Percentiles rank a stretch among this genome's conserved stretches.
phyloP scores from a whole-genome alignment of 345 rosid species.

The Melaleuca alternifolia region DNA sequence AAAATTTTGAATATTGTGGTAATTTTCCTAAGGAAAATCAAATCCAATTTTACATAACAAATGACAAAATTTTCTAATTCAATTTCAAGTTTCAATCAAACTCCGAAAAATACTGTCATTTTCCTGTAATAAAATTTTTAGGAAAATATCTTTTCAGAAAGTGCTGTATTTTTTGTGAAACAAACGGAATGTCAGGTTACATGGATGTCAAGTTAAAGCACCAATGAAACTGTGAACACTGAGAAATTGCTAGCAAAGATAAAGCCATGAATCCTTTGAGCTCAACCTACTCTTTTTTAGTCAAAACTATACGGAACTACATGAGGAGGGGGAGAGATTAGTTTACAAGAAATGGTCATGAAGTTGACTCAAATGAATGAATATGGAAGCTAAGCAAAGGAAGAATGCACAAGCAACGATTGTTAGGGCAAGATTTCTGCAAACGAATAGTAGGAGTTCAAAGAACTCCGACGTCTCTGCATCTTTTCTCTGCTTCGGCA shows the following conservation, averaged over 20 bases:
- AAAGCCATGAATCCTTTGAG: not conserved
- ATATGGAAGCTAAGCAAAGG: constrained; percentile 25
- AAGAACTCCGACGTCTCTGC: constrained; percentile 3
- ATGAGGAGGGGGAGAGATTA: not conserved
- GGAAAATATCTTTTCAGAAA: too few relatives aligned
- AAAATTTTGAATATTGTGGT: too few relatives aligned
- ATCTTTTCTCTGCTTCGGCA: constrained; percentile 7
- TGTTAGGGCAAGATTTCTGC: constrained; percentile 23
- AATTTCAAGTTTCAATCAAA: not conserved
- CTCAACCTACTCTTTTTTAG: not conserved
- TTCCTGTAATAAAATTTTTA: too few relatives aligned
- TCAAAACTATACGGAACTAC: not conserved
- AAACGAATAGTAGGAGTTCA: constrained; percentile 19
- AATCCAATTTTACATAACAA: not conserved
- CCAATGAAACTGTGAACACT: not conserved
- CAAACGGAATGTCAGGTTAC: not conserved
- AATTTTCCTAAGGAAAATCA: too few relatives aligned
- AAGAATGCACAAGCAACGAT: constrained; percentile 18
- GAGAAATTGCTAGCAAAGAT: not conserved
- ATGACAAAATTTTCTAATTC: not conserved
- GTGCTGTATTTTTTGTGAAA: too few relatives aligned
- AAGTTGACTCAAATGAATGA: constrained; percentile 14
- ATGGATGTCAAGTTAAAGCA: not conserved
- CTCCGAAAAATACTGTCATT: too few relatives aligned
- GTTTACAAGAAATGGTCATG: not conserved